Conservation (phyloP, 208 protist genomes). For the Endotrypanum monterogeii region DNA sequence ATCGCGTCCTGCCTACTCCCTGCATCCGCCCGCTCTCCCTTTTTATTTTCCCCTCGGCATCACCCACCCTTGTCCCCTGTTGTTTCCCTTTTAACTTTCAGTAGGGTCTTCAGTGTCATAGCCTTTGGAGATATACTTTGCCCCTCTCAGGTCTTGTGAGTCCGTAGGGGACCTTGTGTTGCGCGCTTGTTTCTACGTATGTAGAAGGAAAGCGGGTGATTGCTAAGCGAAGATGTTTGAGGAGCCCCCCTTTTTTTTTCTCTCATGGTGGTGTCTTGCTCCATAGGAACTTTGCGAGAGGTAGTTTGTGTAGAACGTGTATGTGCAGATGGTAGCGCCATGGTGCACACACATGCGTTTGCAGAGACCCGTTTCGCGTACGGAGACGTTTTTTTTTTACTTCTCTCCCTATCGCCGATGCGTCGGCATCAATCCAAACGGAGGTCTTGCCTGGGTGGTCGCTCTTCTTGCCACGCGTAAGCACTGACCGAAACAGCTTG, state of each 20-base stretch:
- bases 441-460: too few species aligned
- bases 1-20: neutral
- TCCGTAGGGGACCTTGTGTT: neutral
- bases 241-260: constrained; percentile 2
- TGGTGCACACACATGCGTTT: neutral
- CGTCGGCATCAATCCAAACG: too few species aligned
- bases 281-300: constrained; percentile 62
- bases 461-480: too few species aligned
- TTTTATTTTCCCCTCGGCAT: neutral
- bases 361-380: neutral
- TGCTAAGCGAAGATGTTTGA: constrained; percentile 31
- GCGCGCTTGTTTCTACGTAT: too few species aligned
- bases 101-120: constrained; percentile 50
- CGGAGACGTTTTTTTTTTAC: neutral
- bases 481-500: too few species aligned
- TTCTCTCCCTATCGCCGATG: neutral
- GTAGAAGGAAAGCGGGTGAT: neutral
- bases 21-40: neutral
- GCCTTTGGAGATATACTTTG: constrained; percentile 39
- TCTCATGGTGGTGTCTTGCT: constrained; percentile 25
- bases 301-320: neutral
- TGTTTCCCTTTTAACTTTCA: constrained; percentile 6
- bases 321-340: neutral
- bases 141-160: neutral
- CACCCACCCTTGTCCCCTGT: constrained; percentile 9